phyloP scores from a whole-genome alignment of 2,329 filamentous ascomycete genomes.

The Lasiodiplodia sp. region DNA sequence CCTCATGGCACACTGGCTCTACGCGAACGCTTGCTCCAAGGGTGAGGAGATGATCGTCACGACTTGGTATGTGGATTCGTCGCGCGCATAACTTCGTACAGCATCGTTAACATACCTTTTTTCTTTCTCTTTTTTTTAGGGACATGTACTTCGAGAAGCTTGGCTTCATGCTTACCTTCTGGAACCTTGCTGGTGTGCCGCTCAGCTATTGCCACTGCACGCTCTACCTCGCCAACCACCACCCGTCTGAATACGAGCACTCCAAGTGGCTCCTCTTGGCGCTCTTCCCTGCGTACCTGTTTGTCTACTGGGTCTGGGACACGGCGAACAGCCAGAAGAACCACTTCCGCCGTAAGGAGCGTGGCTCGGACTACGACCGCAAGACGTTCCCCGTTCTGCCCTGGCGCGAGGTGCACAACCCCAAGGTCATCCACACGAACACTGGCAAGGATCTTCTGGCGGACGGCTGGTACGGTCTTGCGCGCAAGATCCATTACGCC shows the following conservation, averaged over 20 bases:
- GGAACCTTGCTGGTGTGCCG: slow-evolving; percentile 92
- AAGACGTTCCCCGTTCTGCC: slow-evolving; percentile 90
- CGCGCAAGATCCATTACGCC: slow-evolving; percentile 82
- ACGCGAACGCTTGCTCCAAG: slow-evolving; percentile 91
- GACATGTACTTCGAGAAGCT: slow-evolving; percentile 98
- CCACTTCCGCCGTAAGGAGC: slow-evolving; percentile 82
- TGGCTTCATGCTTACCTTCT: slow-evolving; percentile 98
- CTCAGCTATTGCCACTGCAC: slow-evolving; percentile 94
- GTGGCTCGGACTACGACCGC: slow-evolving; percentile 69
- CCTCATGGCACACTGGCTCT: slow-evolving; percentile 88
- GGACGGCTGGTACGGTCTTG: slow-evolving; percentile 85
- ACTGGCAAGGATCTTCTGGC: slow-evolving; percentile 79
- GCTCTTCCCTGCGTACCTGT: slow-evolving; percentile 76
- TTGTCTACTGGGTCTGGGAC: slow-evolving; percentile 91
- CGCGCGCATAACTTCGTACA: not conserved
- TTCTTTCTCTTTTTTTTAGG: slow-evolving; percentile 49
- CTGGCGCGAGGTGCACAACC: slow-evolving; percentile 83
- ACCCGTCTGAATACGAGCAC: slow-evolving; percentile 79
- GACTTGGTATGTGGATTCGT: slow-evolving; percentile 67
- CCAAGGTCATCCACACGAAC: slow-evolving; percentile 75
- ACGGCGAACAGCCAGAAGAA: slow-evolving; percentile 95
- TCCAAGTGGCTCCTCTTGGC: slow-evolving; percentile 70
- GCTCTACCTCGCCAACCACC: slow-evolving; percentile 85
- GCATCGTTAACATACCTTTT: slow-evolving; percentile 27
- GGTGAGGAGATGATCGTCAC: slow-evolving; percentile 89